Evolutionary conservation across 2,329 filamentous ascomycete genomes (phyloP), one percentile per base, ranked within the genome.

Genomic region (Fusarium sublunatum): DNA sequence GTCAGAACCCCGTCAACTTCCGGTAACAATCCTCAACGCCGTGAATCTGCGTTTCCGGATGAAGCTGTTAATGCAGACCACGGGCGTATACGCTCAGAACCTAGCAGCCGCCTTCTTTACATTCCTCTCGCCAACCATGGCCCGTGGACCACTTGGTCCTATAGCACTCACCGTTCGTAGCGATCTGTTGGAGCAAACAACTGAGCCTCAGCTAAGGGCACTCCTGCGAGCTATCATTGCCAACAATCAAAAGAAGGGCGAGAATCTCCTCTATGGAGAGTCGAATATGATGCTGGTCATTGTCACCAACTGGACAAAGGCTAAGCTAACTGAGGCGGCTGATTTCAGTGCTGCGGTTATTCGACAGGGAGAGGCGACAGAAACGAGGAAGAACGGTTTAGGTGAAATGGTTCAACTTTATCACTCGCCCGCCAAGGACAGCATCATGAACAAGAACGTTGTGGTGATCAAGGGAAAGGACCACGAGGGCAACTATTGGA

Each of bases 301-400:
- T 3, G 71, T 76, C 32, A 76, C 71, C 8, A 82, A 81, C 58
- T 79, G 77, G 76, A 68, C 73, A 6, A 74, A 74, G 39, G 75
- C 70, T 7, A 67, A 73, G 34, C 66, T 81, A 22, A 76, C 74
- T 39, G 64, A 73, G 2, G 52, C 63, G 2, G 65, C 70, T 7
- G 77, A 81, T 64, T 81, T 82, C 44, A 70, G 71, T 4, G 54
- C 69, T 2, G 75, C 73, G 1, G 66, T 73, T 9, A 25, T 74
- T 12, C 50, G 29, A 9, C 35, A 39, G 2, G 61, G 58, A 1
- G 60, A 61, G 5, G n/a, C 12, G 2, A n/a, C 11, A 7, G 35
- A 24, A 22, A 44, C 34, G 41, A 65, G 66, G 38, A 59, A 10
- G 2, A 69, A 69, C 19, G 44, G 50, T 7, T 38, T 39, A 1